Percentiles rank a stretch among this genome's conserved stretches.
Evolutionary conservation across 192 early-diverging fungal species (phyloP).

Genomic region (Gigaspora rosea): DNA sequence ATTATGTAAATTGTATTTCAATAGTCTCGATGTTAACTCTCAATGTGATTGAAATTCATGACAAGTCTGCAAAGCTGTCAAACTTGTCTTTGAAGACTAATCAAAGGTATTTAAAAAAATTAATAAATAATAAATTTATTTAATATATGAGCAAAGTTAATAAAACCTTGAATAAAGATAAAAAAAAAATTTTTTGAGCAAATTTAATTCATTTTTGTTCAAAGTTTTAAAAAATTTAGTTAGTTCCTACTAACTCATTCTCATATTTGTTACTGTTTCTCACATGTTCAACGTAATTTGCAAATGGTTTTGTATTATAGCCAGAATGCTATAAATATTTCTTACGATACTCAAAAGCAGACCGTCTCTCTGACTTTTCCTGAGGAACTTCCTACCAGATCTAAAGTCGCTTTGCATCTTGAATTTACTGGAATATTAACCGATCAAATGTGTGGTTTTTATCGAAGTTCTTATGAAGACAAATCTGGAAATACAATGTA

Average conservation of each 20-base stretch:
- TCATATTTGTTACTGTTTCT: background rate
- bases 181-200: too few species aligned
- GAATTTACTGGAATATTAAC: slow-evolving; percentile 70
- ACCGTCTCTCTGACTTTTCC: slow-evolving; percentile 61
- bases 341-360: slow-evolving; percentile 46
- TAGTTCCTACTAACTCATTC: too few species aligned
- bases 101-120: slow-evolving; percentile 45
- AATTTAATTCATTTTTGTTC: too few species aligned
- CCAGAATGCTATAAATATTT: slow-evolving; percentile 47
- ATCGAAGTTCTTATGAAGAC: slow-evolving; percentile 71
- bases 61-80: slow-evolving; percentile 52
- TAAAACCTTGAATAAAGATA: too few species aligned
- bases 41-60: slow-evolving; percentile 68
- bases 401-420: slow-evolving; percentile 56
- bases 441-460: slow-evolving; percentile 94
- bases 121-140: background rate
- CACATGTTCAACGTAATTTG: too few species aligned
- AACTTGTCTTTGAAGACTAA: slow-evolving; percentile 55
- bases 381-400: slow-evolving; percentile 51
- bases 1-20: background rate
- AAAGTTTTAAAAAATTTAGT: too few species aligned
- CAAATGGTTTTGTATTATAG: slow-evolving; percentile 21
- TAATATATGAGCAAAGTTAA: background rate
- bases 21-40: slow-evolving; percentile 63
- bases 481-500: slow-evolving; percentile 29